Evolutionary conservation across 2,329 filamentous ascomycete species (phyloP).

Genomic region (Teratosphaeria epicoccoides): DNA sequence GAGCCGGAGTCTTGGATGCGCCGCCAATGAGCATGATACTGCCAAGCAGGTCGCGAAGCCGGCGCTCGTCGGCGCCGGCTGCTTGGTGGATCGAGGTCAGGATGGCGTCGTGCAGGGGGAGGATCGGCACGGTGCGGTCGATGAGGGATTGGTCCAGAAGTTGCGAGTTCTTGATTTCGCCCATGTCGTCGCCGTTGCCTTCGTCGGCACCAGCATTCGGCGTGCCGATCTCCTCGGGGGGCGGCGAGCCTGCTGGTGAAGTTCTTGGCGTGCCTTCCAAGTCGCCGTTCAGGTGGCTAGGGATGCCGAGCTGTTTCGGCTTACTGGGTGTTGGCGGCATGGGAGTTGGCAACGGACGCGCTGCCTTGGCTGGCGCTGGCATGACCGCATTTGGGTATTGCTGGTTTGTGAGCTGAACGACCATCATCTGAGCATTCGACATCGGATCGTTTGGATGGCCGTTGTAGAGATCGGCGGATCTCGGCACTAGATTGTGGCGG

Average conservation of each 20-base stretch:
- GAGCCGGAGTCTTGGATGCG: slow-evolving; percentile 67
- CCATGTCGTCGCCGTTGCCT: slow-evolving; percentile 28
- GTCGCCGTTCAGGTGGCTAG: slow-evolving; percentile 57
- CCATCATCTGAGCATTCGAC: slow-evolving; percentile 69
- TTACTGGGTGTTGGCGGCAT: slow-evolving; percentile 18
- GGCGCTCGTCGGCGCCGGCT: slow-evolving; percentile 80
- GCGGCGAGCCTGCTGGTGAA: slow-evolving; percentile 79
- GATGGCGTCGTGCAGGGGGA: slow-evolving; percentile 80
- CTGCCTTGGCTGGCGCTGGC: slow-evolving; percentile 31
- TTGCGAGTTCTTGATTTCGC: slow-evolving; percentile 39
- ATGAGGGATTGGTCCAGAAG: slow-evolving; percentile 55
- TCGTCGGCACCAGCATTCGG: slow-evolving; percentile 43
- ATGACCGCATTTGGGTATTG: slow-evolving; percentile 30
- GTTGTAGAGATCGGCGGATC: slow-evolving; percentile 90
- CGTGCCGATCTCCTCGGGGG: slow-evolving; percentile 63
- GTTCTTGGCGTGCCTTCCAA: slow-evolving; percentile 68
- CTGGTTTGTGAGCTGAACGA: slow-evolving; percentile 42
- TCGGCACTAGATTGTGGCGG: slow-evolving; percentile 69
- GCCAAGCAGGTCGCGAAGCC: slow-evolving; percentile 77
- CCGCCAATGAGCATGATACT: slow-evolving; percentile 87
- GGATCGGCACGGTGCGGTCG: slow-evolving; percentile 70
- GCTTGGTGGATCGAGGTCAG: slow-evolving; percentile 81
- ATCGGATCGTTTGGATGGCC: slow-evolving; percentile 82
- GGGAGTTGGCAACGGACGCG: slow-evolving; percentile 30
- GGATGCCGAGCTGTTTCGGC: slow-evolving; percentile 47